Base-by-base conservation (phyloP, 345 rosid species). In the Gynandropsis gynandra region DNA sequence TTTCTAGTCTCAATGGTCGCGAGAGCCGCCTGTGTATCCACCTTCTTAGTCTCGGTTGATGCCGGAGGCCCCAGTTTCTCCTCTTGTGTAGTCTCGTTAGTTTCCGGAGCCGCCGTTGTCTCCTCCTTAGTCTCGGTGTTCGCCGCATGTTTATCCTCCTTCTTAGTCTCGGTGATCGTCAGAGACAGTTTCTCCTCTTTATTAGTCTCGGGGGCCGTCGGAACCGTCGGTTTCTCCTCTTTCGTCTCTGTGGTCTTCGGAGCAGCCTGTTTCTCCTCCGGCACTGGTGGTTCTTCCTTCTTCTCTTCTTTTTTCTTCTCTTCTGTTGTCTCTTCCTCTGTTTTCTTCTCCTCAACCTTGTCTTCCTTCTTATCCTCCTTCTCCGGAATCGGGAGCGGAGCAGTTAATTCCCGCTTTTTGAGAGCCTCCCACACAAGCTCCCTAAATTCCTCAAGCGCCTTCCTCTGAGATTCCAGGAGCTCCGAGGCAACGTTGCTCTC, bases 401-500 rank as follows among this genome's bases (percentile, higher is more conserved):
- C 65, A 14, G 67, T 47, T 66, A 84, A 79, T 54, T 75, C 73
- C 32, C 62, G 74, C 48, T 65, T 73, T 44, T 72, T 64, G 45
- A 81, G 72, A 35, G 85, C 83, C 35, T 80, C 79, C 20, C 71
- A 79, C 24, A 84, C 74, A 8, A 81, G 54, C 12, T 66, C 66
- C 49, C 70, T 81, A 19, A 84, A 55, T 50, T 81, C 88, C 0
- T 64, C 81, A 15, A 79, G 72, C 1, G 82, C 80, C 11, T 74
- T 79, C 68, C 64, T 79, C 21, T 84, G 70, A 7, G 73, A 14
- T 24, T 77, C 76, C 1, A 80, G 60, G 50, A 81, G 72, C 45
- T 79, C 84, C 3, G 65, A 67, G 29, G 74, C 83, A 24, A 72
- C 62, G 61, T 85, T 77, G 47, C 76, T 74, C 70, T 85, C 86